Evolutionary conservation across 2,329 filamentous ascomycete genomes (phyloP).

Genomic region (Aspergillus aculeatus): DNA sequence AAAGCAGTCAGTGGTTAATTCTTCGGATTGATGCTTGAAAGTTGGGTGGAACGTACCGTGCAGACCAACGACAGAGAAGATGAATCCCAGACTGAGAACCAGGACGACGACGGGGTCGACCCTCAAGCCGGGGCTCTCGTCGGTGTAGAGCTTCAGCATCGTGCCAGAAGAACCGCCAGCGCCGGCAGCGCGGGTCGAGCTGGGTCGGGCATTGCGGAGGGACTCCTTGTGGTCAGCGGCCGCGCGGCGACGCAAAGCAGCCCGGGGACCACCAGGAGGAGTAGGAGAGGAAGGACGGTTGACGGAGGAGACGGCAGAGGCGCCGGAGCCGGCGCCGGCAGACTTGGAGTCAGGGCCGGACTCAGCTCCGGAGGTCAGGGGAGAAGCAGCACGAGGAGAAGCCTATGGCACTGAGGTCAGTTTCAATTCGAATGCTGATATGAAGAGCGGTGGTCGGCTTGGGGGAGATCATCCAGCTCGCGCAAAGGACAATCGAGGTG

Average conservation of each 20-base stretch:
- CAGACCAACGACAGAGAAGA: constrained; percentile 95
- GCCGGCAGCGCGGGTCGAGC: constrained; percentile 87
- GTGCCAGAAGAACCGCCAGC: constrained; percentile 96
- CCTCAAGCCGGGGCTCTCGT: constrained; percentile 95
- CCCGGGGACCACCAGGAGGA: constrained; percentile 89
- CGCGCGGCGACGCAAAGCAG: constrained; percentile 89
- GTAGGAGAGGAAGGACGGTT: constrained; percentile 81
- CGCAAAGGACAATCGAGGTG: neutral
- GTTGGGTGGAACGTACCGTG: constrained; percentile 69
- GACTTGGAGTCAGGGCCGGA: constrained; percentile 47
- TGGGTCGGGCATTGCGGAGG: constrained; percentile 87
- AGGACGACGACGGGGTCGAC: constrained; percentile 97
- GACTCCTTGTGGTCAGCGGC: constrained; percentile 98
- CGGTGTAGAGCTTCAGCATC: constrained; percentile 98
- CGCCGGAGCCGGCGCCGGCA: constrained; percentile 40
- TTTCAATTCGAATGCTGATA: constrained; percentile 2
- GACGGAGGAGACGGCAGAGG: constrained; percentile 65
- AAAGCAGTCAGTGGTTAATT: constrained; percentile 11
- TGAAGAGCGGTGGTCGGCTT: constrained; percentile 3
- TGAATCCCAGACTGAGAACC: constrained; percentile 94
- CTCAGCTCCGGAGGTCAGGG: constrained; percentile 46
- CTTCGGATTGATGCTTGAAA: neutral
- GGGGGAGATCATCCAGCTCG: neutral
- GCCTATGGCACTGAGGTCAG: constrained; percentile 25
- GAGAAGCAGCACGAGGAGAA: constrained; percentile 43